These are phyloP conservation scores for Oryza nivara DNA, from an alignment of 176 grass and related monocot species.

Conservation along the genomic window DNA sequence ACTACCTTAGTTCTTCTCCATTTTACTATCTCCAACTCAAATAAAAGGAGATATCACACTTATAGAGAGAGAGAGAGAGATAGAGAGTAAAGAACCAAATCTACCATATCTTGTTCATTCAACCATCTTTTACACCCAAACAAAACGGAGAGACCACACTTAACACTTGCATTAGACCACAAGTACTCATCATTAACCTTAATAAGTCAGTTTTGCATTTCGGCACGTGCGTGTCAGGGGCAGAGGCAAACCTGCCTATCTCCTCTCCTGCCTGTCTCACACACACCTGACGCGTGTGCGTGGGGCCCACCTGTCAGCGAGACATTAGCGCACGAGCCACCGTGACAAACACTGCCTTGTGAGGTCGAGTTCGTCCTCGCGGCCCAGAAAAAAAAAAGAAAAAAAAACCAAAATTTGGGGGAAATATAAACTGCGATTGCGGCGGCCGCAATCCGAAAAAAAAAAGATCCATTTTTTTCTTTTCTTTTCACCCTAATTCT, in stretches of 20 bases:
- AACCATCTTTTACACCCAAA: too few species aligned
- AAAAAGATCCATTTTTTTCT: neutral
- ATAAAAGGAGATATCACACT: neutral
- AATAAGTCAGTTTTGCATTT: neutral
- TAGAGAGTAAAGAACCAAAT: too few species aligned
- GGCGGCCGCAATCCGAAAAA: conserved; percentile 22
- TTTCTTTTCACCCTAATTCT: neutral
- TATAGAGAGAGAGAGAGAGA: too few species aligned
- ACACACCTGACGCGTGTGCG: neutral
- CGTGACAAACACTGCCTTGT: neutral
- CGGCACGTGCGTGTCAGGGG: neutral
- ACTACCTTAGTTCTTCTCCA: neutral
- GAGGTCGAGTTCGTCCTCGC: conserved; percentile 7
- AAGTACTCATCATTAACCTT: neutral
- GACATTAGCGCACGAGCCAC: conserved; percentile 18
- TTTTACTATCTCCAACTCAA: neutral
- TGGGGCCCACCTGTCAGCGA: neutral
- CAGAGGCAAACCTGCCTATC: neutral
- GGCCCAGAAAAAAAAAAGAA: conserved; percentile 4
- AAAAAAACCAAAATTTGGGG: neutral
- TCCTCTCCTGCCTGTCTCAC: neutral
- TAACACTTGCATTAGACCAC: too few species aligned
- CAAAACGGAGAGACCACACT: too few species aligned
- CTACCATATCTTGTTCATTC: too few species aligned
- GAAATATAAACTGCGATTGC: conserved; percentile 17